phyloP scores from a whole-genome alignment of 1,284 basidiomycete genomes.

The Pascua sp. region DNA sequence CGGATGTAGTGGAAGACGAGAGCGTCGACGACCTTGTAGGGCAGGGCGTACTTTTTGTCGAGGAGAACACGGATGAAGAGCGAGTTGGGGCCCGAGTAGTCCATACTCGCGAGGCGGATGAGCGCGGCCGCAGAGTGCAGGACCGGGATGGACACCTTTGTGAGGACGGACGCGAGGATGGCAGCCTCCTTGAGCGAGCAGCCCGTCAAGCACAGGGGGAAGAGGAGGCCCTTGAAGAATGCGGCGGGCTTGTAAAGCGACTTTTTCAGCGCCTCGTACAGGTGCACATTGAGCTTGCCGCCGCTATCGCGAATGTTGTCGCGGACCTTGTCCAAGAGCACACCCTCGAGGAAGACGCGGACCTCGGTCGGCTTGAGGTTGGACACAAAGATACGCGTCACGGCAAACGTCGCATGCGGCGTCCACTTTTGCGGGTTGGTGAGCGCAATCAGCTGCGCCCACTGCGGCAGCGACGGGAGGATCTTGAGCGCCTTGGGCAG shows the following conservation, averaged over 20 bases:
- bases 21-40: conserved; percentile 96
- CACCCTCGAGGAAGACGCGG: conserved; percentile 89
- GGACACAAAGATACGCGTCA: conserved; percentile 92
- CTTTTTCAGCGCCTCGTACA: conserved; percentile 88
- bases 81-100: conserved; percentile 92
- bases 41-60: conserved; percentile 97
- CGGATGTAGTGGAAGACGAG: conserved; percentile 98
- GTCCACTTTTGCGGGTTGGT: conserved; percentile 93
- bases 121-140: conserved; percentile 95
- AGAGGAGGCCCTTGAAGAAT: conserved; percentile 97
- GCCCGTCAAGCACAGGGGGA: conserved; percentile 85
- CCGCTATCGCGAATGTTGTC: conserved; percentile 74
- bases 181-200: conserved; percentile 94
- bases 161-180: conserved; percentile 86
- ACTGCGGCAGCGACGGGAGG: conserved; percentile 89
- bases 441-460: conserved; percentile 92
- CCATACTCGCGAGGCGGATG: conserved; percentile 90
- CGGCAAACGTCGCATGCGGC: conserved; percentile 89
- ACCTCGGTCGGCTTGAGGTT: conserved; percentile 95
- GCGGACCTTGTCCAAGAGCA: conserved; percentile 84
- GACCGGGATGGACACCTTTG: conserved; percentile 89
- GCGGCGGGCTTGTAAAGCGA: conserved; percentile 94
- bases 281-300: conserved; percentile 87
- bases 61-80: conserved; percentile 95
- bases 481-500: conserved; percentile 98